Evolutionary conservation across 2,329 filamentous ascomycete genomes (phyloP).

Genomic region (Xylaria sp.): DNA sequence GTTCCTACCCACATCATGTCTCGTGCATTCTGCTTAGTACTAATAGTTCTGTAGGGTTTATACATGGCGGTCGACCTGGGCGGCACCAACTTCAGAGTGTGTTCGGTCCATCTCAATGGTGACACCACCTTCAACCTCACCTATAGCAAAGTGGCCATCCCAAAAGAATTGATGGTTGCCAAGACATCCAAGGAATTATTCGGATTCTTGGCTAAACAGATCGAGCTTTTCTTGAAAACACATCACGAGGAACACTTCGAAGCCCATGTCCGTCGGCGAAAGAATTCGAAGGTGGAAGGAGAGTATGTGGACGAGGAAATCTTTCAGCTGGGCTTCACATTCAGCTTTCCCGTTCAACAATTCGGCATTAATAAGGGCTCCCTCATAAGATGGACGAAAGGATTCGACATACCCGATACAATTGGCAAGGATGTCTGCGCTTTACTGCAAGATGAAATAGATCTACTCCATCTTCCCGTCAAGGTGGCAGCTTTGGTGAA

Average conservation of each 20-base stretch:
- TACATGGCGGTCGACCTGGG: constrained; percentile 98
- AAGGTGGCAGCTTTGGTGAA: constrained; percentile 97
- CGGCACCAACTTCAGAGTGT: constrained; percentile 98
- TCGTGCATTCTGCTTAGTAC: constrained; percentile 17
- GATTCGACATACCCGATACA: constrained; percentile 95
- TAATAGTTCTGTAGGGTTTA: constrained; percentile 71
- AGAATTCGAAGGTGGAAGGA: constrained; percentile 67
- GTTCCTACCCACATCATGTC: constrained; percentile 57
- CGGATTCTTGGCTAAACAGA: constrained; percentile 90
- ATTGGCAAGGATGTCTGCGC: constrained; percentile 94
- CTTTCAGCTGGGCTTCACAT: constrained; percentile 97
- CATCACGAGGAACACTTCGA: constrained; percentile 92
- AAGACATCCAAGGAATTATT: constrained; percentile 90
- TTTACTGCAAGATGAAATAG: constrained; percentile 88
- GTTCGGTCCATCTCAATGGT: constrained; percentile 91
- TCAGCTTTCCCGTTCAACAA: constrained; percentile 96
- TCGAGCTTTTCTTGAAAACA: constrained; percentile 85
- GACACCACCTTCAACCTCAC: constrained; percentile 95
- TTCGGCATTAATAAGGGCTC: constrained; percentile 94
- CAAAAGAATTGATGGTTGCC: constrained; percentile 88
- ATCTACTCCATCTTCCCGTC: constrained; percentile 85
- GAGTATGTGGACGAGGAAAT: constrained; percentile 77
- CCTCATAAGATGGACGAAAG: constrained; percentile 97
- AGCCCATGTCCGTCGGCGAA: constrained; percentile 72
- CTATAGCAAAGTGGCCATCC: constrained; percentile 92